Evolutionary conservation across 202 grass and related monocot genomes (phyloP).

Genomic region (Carex arenaria): DNA sequence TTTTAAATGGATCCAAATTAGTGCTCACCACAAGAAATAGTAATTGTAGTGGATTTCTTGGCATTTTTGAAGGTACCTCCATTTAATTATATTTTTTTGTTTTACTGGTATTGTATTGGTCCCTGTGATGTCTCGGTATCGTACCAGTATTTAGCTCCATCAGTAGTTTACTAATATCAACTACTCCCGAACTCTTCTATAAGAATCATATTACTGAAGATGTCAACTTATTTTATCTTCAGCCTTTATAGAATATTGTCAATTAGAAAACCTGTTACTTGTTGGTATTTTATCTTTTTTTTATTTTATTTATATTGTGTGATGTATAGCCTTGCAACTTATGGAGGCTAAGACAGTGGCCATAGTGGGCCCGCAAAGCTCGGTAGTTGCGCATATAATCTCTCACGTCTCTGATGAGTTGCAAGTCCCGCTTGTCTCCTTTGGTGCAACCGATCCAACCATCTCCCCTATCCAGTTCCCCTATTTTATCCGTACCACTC

Average conservation of each 20-base stretch:
- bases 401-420: slow-evolving; percentile 72
- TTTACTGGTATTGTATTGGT: neutral
- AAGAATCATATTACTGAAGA: neutral
- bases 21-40: slow-evolving; percentile 43
- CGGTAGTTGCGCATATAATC: slow-evolving; percentile 70
- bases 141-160: neutral
- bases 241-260: neutral
- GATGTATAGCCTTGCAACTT: slow-evolving; percentile 62
- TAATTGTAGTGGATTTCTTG: slow-evolving; percentile 83
- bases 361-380: slow-evolving; percentile 82
- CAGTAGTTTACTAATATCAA: neutral
- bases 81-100: neutral
- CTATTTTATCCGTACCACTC: slow-evolving; percentile 70
- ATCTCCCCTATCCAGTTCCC: slow-evolving; percentile 71
- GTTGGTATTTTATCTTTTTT: neutral
- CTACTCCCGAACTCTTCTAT: neutral
- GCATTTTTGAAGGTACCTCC: slow-evolving; percentile 67
- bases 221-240: neutral
- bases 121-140: neutral
- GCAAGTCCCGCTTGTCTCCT: slow-evolving; percentile 70
- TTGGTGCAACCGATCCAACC: slow-evolving; percentile 71
- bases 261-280: neutral
- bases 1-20: slow-evolving; percentile 66
- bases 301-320: neutral
- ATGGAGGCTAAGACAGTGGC: slow-evolving; percentile 87